Evolutionary conservation across 805 yeast species (phyloP).

Genomic region (Ogataea paraovalis): DNA sequence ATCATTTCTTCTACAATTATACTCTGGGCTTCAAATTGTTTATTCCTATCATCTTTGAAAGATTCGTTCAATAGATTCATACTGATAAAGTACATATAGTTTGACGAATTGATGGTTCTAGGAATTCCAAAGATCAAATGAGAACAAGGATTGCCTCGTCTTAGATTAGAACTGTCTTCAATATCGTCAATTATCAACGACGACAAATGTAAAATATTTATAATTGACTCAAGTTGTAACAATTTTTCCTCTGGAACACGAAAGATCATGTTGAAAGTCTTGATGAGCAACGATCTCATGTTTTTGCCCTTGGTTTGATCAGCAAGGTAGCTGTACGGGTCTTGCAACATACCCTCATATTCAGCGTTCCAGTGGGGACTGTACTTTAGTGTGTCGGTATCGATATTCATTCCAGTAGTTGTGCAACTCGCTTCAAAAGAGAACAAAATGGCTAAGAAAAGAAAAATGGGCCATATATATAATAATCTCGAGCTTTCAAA

Average conservation of each 20-base stretch:
- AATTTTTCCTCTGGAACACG: slow-evolving; percentile 38
- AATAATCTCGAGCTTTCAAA: too few relatives aligned
- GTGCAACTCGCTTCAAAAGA: too few relatives aligned
- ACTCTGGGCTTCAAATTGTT: slow-evolving; percentile 29
- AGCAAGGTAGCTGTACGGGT: slow-evolving; percentile 50
- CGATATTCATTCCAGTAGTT: slow-evolving; percentile 5
- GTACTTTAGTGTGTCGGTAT: neutral
- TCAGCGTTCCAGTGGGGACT: slow-evolving; percentile 15
- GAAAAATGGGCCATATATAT: too few relatives aligned
- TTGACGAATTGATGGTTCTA: slow-evolving; percentile 77
- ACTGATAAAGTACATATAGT: slow-evolving; percentile 75
- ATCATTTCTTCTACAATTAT: slow-evolving; percentile 70
- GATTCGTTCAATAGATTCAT: slow-evolving; percentile 41
- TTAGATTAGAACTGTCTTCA: slow-evolving; percentile 67
- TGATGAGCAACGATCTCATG: slow-evolving; percentile 44
- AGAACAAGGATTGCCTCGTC: slow-evolving; percentile 79
- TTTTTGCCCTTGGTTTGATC: slow-evolving; percentile 52
- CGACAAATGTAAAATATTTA: slow-evolving; percentile 62
- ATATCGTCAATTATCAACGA: slow-evolving; percentile 80
- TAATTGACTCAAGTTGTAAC: slow-evolving; percentile 38
- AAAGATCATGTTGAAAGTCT: slow-evolving; percentile 51
- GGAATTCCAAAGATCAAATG: slow-evolving; percentile 77
- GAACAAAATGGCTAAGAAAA: too few relatives aligned
- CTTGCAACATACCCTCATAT: slow-evolving; percentile 28
- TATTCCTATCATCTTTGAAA: slow-evolving; percentile 14